phyloP scores from a whole-genome alignment of 768 basidiomycete species.

The Tricholoma terreum region DNA sequence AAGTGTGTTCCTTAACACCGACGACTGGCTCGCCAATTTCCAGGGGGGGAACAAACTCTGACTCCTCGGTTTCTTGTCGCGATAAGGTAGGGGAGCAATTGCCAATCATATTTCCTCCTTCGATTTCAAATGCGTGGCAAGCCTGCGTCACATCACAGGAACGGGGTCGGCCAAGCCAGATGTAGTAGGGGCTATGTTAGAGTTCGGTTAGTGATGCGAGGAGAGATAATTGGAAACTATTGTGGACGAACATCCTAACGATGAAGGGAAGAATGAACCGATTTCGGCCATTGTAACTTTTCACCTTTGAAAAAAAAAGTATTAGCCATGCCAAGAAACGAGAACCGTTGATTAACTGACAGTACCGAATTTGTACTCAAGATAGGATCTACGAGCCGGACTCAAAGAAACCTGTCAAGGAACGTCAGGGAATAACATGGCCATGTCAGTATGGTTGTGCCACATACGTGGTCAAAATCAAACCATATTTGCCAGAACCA shows the following conservation, averaged over 20 bases:
- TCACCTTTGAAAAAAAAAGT: constrained; percentile 35
- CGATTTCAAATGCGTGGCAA: constrained; percentile 59
- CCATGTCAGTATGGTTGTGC: constrained; percentile 15
- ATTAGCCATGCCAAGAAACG: background rate
- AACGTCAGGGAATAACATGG: background rate
- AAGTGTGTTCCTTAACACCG: constrained; percentile 22
- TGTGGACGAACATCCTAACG: constrained; percentile 48
- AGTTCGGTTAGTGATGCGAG: background rate
- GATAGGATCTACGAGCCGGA: constrained; percentile 62
- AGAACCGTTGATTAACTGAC: constrained; percentile 28
- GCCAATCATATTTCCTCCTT: constrained; percentile 57
- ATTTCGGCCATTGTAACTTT: constrained; percentile 72
- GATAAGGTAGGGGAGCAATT: constrained; percentile 41
- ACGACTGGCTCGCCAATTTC: constrained; percentile 40
- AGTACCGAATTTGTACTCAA: constrained; percentile 78
- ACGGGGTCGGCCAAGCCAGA: constrained; percentile 72
- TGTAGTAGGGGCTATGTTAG: constrained; percentile 56
- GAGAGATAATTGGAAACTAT: background rate
- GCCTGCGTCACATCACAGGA: constrained; percentile 54
- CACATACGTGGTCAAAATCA: constrained; percentile 46
- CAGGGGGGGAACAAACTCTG: constrained; percentile 36
- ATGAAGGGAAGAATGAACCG: constrained; percentile 64
- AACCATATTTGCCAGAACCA: constrained; percentile 82
- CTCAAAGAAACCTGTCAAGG: constrained; percentile 40
- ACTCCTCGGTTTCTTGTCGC: constrained; percentile 30